Evolutionary conservation across 371 early-diverging fungal genomes (phyloP), one percentile per base, ranked within the genome.

Genomic region (Haplosporangium sp.): DNA sequence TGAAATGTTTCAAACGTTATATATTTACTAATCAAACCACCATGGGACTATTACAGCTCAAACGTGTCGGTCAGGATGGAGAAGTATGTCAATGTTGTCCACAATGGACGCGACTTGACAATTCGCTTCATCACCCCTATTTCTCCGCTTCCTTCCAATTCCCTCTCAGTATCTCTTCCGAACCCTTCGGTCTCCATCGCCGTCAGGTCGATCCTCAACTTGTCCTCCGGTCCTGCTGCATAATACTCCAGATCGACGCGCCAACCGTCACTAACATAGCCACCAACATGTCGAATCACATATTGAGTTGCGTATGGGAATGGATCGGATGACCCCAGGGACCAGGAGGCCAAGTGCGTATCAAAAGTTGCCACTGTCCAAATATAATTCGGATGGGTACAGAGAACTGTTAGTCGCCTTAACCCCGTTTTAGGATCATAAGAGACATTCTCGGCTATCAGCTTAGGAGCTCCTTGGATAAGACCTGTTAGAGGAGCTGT

Each of bases 321-420:
- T 1, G 89, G 87, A 8, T 70, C 56, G 10, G 84, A 74, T 29
- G 83, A 83, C 7, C 71, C 76, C 40, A 92, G 83, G 10, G 87
- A 89, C 93, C 93, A 92, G 12, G 82, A 80, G 11, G 85, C 62
- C 1, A 92, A 82, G 14, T 83, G 77, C 3, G 87, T 89, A 59
- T 88, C 84, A 72, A 92, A 92, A 1, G 83, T 70, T 40, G 88
- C 75, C 14, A 90, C 90, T 0, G 88, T 90, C 90, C 90, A 89
- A 7, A 89, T 86, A 58, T 90, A 89, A 5, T 85, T 67, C 2
- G 89, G 87, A 20, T 88, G 82, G 8, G 83, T 64, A 38, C 86
- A 87, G 0, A 81, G 38, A 21, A 92, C 60, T 0, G 87, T 80
- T 59, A 91, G 74, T 0, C 86, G 84, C 2, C 90, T 83, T 12